Evolutionary conservation across 306 rosid genomes (phyloP).

Genomic region (Corylus avellana): DNA sequence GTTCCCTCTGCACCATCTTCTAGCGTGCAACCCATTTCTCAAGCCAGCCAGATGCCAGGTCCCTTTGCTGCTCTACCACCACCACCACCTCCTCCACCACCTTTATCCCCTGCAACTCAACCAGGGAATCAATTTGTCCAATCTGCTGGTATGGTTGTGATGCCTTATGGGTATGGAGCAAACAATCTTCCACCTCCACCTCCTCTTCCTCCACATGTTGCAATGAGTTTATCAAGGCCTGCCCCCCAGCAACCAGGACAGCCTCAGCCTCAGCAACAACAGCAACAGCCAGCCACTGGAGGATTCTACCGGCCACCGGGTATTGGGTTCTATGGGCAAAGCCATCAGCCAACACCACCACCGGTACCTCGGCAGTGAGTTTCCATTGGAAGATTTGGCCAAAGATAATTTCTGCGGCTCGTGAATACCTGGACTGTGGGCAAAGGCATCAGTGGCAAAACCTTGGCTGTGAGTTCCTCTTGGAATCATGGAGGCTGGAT

Average conservation of each 20-base stretch:
- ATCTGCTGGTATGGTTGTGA: slow-evolving; percentile 53
- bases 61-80: slow-evolving; percentile 52
- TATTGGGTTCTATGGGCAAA: slow-evolving; percentile 77
- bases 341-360: slow-evolving; percentile 62
- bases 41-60: slow-evolving; percentile 55
- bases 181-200: slow-evolving; percentile 75
- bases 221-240: slow-evolving; percentile 62
- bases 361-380: slow-evolving; percentile 79
- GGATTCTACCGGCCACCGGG: slow-evolving; percentile 77
- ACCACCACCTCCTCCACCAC: slow-evolving; percentile 39
- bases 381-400: background rate
- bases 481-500: slow-evolving; percentile 35
- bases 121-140: slow-evolving; percentile 62
- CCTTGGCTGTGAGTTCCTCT: slow-evolving; percentile 27
- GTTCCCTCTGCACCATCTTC: slow-evolving; percentile 41
- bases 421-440: slow-evolving; percentile 4
- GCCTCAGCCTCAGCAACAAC: slow-evolving; percentile 49
- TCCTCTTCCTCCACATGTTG: slow-evolving; percentile 67
- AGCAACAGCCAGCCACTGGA: slow-evolving; percentile 40
- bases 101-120: slow-evolving; percentile 50
- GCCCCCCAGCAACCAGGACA: slow-evolving; percentile 52
- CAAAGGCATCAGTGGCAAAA: slow-evolving; percentile 21
- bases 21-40: slow-evolving; percentile 50
- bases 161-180: slow-evolving; percentile 68
- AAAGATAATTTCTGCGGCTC: background rate